Percentiles rank a stretch among this genome's conserved stretches.
These are phyloP conservation scores for Monosporascus sp. DNA, from an alignment of 2,329 filamentous ascomycete genomes.

Conservation along the genomic window DNA sequence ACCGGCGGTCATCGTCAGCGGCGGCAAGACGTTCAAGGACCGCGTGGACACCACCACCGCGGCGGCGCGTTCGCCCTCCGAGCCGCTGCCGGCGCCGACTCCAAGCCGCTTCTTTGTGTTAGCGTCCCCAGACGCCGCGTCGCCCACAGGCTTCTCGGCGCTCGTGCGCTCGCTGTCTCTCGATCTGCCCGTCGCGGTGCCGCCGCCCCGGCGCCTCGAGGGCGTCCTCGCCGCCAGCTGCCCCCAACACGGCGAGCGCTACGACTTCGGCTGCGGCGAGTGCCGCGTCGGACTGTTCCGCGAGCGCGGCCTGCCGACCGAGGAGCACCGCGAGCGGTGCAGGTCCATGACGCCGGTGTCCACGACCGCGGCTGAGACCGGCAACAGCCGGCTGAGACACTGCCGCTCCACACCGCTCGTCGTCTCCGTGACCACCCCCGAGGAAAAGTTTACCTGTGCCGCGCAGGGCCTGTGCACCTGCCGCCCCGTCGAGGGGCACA, in stretches of 20 bases:
- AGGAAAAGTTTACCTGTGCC: not conserved
- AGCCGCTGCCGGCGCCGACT: not conserved
- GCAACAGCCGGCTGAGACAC: not conserved
- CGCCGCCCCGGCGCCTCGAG: slow-evolving; percentile 6
- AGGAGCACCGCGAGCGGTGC: not conserved
- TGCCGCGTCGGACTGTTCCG: slow-evolving; percentile 5
- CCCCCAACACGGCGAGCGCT: not conserved
- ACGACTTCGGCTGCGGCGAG: not conserved
- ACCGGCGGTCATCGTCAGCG: not conserved
- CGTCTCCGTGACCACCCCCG: not conserved
- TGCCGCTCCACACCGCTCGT: not conserved
- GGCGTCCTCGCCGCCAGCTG: slow-evolving; percentile 2
- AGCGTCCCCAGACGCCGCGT: not conserved
- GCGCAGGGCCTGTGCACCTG: no score
- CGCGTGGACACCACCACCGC: slow-evolving; percentile 1
- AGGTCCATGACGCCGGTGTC: no score
- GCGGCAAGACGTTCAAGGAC: no score
- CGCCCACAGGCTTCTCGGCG: slow-evolving; percentile 2
- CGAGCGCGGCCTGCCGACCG: slow-evolving; percentile 6
- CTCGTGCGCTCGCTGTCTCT: slow-evolving; percentile 5
- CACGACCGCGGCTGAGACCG: not conserved
- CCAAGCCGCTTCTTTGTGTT: slow-evolving; percentile 2
- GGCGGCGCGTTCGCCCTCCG: slow-evolving; percentile 7
- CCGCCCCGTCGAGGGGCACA: not conserved
- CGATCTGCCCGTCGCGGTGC: slow-evolving; percentile 1